Evolutionary conservation across 176 grass and related monocot species (phyloP).

Genomic region (Carex cristatella): DNA sequence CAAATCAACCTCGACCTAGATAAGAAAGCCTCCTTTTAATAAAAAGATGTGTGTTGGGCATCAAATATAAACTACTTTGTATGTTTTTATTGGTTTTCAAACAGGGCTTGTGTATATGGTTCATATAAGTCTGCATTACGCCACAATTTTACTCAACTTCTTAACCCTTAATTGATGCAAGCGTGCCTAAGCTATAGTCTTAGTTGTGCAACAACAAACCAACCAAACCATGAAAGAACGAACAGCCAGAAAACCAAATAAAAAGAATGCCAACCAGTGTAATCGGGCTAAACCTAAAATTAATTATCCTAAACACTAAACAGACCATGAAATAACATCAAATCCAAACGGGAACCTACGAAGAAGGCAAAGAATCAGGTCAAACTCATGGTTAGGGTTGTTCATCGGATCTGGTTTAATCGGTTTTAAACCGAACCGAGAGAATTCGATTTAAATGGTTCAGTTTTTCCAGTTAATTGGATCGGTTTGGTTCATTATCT

Average conservation of each 20-base stretch:
- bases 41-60: background rate
- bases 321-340: background rate
- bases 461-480: no score
- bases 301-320: background rate
- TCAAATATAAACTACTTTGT: background rate
- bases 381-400: background rate
- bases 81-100: background rate
- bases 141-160: background rate
- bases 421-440: no score
- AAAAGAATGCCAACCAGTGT: background rate
- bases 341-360: background rate
- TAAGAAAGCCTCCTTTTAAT: background rate
- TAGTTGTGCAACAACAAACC: background rate
- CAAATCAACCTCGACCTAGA: conserved; percentile 92
- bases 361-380: background rate
- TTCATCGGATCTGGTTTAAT: no score
- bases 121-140: background rate
- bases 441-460: no score
- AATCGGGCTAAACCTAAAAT: background rate
- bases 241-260: background rate
- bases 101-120: background rate
- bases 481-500: no score
- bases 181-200: background rate
- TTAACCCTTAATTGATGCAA: background rate
- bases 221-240: background rate